Conservation (phyloP, 148 eudicot species). For the Spergularia marina region DNA sequence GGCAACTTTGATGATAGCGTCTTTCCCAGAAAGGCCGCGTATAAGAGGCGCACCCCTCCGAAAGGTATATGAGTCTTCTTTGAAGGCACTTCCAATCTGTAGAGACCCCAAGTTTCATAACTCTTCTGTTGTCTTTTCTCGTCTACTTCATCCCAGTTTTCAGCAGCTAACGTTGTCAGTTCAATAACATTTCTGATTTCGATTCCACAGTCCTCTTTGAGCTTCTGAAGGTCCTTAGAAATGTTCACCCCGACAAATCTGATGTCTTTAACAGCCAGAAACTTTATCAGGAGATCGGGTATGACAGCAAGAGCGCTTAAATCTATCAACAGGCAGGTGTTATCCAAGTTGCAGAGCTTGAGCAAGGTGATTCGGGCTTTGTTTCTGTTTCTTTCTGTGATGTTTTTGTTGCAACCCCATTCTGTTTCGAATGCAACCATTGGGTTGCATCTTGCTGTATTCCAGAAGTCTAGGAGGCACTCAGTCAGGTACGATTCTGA, state of each 20-base stretch:
- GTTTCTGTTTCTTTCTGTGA: too few relatives aligned
- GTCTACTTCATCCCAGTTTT: constrained; percentile 5
- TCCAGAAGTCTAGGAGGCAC: not conserved
- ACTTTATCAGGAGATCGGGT: too few relatives aligned
- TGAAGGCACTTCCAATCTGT: not conserved
- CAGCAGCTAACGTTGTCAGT: constrained; percentile 1
- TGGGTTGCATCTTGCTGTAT: not conserved
- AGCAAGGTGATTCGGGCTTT: not conserved
- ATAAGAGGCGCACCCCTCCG: not conserved
- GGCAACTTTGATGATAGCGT: not conserved
- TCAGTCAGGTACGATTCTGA: too few relatives aligned
- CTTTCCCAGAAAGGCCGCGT: not conserved
- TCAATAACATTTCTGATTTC: constrained; percentile 6
- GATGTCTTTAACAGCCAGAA: too few relatives aligned
- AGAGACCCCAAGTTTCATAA: not conserved
- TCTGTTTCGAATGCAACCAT: not conserved
- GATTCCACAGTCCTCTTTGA: not conserved
- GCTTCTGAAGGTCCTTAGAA: not conserved
- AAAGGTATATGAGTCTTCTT: not conserved
- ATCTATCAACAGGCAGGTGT: too few relatives aligned
- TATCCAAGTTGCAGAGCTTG: constrained; percentile 2
- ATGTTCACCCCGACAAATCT: not conserved
- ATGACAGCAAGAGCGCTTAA: too few relatives aligned
- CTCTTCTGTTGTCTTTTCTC: not conserved
- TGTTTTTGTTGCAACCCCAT: not conserved